Evolutionary conservation across 352 stramenopile genomes (phyloP).

Genomic region (Phytophthora colocasiae): DNA sequence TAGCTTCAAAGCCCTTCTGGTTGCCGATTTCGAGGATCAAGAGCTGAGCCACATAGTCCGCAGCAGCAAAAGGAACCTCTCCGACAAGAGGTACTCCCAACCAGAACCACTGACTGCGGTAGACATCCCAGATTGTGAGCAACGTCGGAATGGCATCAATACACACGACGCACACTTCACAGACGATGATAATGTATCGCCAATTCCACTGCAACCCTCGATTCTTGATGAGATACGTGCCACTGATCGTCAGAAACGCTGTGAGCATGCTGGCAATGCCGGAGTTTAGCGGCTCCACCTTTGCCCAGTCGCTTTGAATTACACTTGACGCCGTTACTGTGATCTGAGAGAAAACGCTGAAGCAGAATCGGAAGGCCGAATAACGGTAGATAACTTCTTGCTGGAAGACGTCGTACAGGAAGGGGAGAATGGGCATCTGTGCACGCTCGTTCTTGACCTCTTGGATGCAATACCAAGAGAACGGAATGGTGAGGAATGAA

Average conservation of each 20-base stretch:
- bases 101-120: slow-evolving; percentile 68
- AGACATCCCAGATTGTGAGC: slow-evolving; percentile 64
- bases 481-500: slow-evolving; percentile 41
- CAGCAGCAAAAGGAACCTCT: slow-evolving; percentile 38
- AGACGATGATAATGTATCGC: slow-evolving; percentile 46
- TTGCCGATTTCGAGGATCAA: slow-evolving; percentile 56
- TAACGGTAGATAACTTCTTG: slow-evolving; percentile 53
- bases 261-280: slow-evolving; percentile 54
- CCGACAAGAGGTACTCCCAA: slow-evolving; percentile 55
- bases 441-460: slow-evolving; percentile 39
- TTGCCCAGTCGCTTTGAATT: slow-evolving; percentile 59
- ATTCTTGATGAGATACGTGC: slow-evolving; percentile 43
- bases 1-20: slow-evolving; percentile 51
- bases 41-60: slow-evolving; percentile 41
- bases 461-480: slow-evolving; percentile 49
- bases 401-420: slow-evolving; percentile 55
- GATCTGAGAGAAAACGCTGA: slow-evolving; percentile 47
- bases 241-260: slow-evolving; percentile 41
- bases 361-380: slow-evolving; percentile 53
- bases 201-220: slow-evolving; percentile 65
- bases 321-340: slow-evolving; percentile 47
- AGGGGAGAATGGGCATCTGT: slow-evolving; percentile 27
- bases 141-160: slow-evolving; percentile 52
- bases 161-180: slow-evolving; percentile 46
- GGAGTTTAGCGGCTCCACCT: slow-evolving; percentile 63